Evolutionary conservation across 192 early-diverging fungal genomes (phyloP).

Genomic region (Entophlyctis helioformis): DNA sequence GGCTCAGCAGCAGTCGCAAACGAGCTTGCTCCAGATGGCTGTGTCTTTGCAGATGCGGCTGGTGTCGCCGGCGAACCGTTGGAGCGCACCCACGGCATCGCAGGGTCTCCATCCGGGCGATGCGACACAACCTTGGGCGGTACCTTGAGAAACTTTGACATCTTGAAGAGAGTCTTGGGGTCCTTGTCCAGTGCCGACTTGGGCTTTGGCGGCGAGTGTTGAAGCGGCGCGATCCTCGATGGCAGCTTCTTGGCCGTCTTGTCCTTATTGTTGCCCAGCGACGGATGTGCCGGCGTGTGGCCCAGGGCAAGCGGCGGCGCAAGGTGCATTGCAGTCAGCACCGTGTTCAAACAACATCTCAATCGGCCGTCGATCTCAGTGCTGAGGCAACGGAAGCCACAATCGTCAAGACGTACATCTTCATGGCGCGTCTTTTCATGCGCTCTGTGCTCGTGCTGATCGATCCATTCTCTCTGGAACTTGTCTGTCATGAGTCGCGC

Average conservation of each 20-base stretch:
- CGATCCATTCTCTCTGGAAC: slow-evolving; percentile 39
- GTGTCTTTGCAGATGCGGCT: too few relatives aligned
- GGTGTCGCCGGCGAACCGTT: too few relatives aligned
- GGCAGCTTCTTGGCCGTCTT: slow-evolving; percentile 2
- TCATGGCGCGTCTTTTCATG: slow-evolving; percentile 8
- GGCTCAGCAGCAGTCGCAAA: too few relatives aligned
- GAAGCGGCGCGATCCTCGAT: slow-evolving; percentile 4
- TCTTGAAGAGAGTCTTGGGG: slow-evolving; percentile 33
- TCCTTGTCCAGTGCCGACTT: slow-evolving; percentile 16
- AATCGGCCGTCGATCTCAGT: background rate
- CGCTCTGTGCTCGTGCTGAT: slow-evolving; percentile 9
- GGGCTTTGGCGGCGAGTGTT: slow-evolving; percentile 3
- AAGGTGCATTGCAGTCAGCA: background rate
- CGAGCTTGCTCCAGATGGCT: too few relatives aligned
- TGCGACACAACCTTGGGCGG: slow-evolving; percentile 18
- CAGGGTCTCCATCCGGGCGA: slow-evolving; percentile 6
- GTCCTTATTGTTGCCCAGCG: background rate
- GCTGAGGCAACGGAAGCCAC: too few relatives aligned
- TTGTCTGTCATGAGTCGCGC: slow-evolving; percentile 41
- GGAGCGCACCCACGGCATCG: too few relatives aligned
- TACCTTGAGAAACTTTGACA: slow-evolving; percentile 30
- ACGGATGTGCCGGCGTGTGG: too few relatives aligned
- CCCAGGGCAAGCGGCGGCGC: background rate
- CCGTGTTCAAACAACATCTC: too few relatives aligned
- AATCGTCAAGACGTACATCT: too few relatives aligned